Percentiles rank a stretch among this genome's conserved stretches.
phyloP scores from a whole-genome alignment of 1,139 yeast genomes.

The Saccharomyces pastorianus region DNA sequence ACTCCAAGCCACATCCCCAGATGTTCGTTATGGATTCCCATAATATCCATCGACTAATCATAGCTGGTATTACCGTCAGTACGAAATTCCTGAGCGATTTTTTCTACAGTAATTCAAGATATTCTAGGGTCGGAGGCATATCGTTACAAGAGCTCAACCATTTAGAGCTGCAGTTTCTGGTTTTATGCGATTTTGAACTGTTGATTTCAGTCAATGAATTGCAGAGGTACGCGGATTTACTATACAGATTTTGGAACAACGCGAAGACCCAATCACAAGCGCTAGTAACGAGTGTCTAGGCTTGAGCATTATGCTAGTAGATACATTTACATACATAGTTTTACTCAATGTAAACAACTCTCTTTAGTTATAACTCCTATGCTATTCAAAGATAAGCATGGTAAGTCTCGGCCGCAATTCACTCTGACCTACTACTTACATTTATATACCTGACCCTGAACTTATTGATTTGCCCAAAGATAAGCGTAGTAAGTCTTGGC shows the following conservation, averaged over 20 bases:
- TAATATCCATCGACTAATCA: conserved; percentile 86
- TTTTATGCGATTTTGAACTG: conserved; percentile 76
- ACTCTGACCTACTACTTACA: background rate
- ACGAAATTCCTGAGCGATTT: conserved; percentile 93
- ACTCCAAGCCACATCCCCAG: conserved; percentile 3
- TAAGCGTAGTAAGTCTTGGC: background rate
- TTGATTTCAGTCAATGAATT: conserved; percentile 87
- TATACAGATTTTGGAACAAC: conserved; percentile 70
- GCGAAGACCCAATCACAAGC: background rate
- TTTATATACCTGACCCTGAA: background rate
- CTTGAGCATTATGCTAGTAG: background rate
- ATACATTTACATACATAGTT: background rate
- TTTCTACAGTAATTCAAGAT: conserved; percentile 89
- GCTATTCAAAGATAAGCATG: background rate
- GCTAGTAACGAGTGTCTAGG: background rate
- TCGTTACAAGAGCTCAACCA: conserved; percentile 91
- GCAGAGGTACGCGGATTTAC: conserved; percentile 81
- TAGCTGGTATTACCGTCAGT: conserved; percentile 94
- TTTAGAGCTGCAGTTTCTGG: conserved; percentile 78
- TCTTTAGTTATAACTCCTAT: background rate
- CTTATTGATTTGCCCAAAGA: background rate
- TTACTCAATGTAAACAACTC: background rate
- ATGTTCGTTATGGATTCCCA: conserved; percentile 92
- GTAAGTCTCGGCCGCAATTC: background rate
- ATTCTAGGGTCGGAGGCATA: conserved; percentile 95